Evolutionary conservation across 2,329 filamentous ascomycete species (phyloP), one percentile per base, ranked within the genome.

Genomic region (Trichophyton verrucosum): DNA sequence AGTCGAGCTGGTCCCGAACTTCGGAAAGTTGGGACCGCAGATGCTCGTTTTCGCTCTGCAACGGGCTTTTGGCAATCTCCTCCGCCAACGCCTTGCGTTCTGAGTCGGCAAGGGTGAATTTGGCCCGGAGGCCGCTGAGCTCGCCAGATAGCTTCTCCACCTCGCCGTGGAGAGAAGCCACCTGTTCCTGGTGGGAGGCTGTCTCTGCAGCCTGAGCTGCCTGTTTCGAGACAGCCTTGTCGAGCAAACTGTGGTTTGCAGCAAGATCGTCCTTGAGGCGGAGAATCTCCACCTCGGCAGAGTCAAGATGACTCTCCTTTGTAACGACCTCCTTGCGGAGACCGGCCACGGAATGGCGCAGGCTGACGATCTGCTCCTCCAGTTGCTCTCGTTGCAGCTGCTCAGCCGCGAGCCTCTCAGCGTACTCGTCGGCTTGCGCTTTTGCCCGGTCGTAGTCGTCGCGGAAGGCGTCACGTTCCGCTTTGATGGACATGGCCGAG

Each of bases 111-210:
- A 36, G 27, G 17, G 36, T 22, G 17, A 9, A 7, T 49, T 49
- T 59, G 40, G 42, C 46, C 42, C 60, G 42, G 27, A 60, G 55
- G 22, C 36, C 57, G 20, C 58, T 36, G n/a, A 64, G 46, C 44
- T 46, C 40, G 27, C 44, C 40, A 59, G 57, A 46, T 15, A 47
- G 42, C 11, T 53, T 24, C 22, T 62, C 33, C 24, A 58, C 53
- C 47, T 64, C 61, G 20, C 49, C 56, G n/a, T 22, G 51, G 20
- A 64, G 58, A n/a, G 47, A 36, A 9, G n/a, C 46, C 11, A 59
- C 42, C 36, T 61, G 56, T 30, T 57, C 36, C 53, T 55, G 24
- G 55, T 59, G 38, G 56, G 47, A 15, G 7, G 11, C 42, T 22
- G 51, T 9, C 42, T 59, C 33, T 13, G 56, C 46, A 27, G 13